Evolutionary conservation across 1,284 basidiomycete species (phyloP).

Genomic region (Ganoderma sinense): DNA sequence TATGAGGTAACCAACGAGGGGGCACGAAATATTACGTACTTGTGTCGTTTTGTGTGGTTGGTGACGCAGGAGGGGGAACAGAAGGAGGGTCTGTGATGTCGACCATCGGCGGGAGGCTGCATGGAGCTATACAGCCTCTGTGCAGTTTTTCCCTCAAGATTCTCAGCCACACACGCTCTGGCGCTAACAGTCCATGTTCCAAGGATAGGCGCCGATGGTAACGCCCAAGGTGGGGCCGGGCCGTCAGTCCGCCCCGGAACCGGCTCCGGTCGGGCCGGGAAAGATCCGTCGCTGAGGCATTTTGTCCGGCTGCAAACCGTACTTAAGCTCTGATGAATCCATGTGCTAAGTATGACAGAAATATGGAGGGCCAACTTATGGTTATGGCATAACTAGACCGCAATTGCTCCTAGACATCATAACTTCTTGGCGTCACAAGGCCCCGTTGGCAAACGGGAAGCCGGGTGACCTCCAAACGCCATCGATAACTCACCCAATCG

Average conservation of each 20-base stretch:
- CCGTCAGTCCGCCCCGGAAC: too few relatives aligned
- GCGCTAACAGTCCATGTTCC: constrained; percentile 8
- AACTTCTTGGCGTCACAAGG: neutral
- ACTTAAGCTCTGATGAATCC: too few relatives aligned
- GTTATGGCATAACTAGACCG: too few relatives aligned
- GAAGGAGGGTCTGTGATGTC: constrained; percentile 25
- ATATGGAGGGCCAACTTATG: too few relatives aligned
- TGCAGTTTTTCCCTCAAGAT: constrained; percentile 44
- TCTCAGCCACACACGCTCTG: constrained; percentile 40
- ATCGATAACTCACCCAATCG: constrained; percentile 14
- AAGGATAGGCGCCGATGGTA: neutral
- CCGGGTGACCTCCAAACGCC: constrained; percentile 6
- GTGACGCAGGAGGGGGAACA: constrained; percentile 15
- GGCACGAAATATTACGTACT: constrained; percentile 17
- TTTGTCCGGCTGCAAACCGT: too few relatives aligned
- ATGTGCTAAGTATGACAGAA: too few relatives aligned
- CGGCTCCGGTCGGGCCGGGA: too few relatives aligned
- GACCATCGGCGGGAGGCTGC: constrained; percentile 29
- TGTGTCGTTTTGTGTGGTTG: constrained; percentile 22
- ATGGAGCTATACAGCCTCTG: constrained; percentile 43
- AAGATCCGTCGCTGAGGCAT: too few relatives aligned
- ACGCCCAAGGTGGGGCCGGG: too few relatives aligned
- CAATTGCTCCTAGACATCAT: neutral
- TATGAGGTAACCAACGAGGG: neutral
- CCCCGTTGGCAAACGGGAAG: neutral